These are phyloP conservation scores for Venturia pyrina DNA, from an alignment of 2,329 filamentous ascomycete genomes.

Conservation along the genomic window DNA sequence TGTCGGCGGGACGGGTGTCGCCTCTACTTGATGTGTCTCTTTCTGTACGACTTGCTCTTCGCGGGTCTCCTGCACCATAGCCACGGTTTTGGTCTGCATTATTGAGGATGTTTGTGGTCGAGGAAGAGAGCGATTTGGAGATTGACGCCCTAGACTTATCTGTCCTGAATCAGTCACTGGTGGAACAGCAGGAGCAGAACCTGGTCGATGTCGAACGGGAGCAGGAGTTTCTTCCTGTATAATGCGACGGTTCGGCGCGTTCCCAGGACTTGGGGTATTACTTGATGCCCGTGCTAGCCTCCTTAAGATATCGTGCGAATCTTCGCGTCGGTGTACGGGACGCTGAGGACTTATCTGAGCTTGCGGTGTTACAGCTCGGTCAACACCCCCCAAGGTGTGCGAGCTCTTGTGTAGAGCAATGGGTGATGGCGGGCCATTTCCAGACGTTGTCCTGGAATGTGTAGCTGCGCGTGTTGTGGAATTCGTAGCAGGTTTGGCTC, in stretches of 20 bases:
- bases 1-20: conserved; percentile 14
- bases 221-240: background rate
- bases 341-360: conserved; percentile 19
- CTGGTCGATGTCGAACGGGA: background rate
- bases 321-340: conserved; percentile 27
- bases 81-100: background rate
- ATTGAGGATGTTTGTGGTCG: background rate
- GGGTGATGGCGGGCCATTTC: background rate
- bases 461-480: conserved; percentile 20
- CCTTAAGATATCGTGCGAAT: conserved; percentile 36
- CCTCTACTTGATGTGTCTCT: background rate
- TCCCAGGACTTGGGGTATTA: conserved; percentile 33
- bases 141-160: background rate
- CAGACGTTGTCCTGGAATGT: conserved; percentile 14
- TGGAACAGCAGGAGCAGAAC: background rate
- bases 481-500: background rate
- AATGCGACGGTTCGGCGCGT: background rate
- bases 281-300: conserved; percentile 36
- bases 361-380: conserved; percentile 20
- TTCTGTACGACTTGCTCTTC: background rate
- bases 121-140: background rate
- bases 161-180: background rate
- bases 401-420: conserved; percentile 20
- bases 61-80: background rate
- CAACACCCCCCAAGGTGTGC: conserved; percentile 23